Evolutionary conservation across 495 filamentous ascomycete genomes (phyloP).

Genomic region (Neurospora cerealis): DNA sequence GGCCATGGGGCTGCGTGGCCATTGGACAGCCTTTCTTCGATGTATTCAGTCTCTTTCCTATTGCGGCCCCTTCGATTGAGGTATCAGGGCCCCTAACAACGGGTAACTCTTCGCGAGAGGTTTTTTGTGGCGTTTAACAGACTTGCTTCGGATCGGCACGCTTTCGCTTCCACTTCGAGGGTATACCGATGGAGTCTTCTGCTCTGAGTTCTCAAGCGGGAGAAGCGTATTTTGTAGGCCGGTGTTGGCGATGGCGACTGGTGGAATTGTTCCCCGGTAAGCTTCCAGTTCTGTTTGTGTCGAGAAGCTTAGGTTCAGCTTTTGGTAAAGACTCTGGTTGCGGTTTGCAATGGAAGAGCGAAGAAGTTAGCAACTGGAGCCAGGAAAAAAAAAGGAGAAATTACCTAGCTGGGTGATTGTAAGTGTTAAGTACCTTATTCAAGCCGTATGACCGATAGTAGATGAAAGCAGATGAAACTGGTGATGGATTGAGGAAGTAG

Average conservation of each 20-base stretch:
- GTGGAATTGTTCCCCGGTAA: background rate
- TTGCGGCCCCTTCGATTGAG: background rate
- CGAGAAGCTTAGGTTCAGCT: background rate
- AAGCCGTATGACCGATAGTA: too few relatives aligned
- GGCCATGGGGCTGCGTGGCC: background rate
- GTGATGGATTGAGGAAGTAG: background rate
- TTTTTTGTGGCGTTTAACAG: background rate
- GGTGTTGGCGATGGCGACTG: background rate
- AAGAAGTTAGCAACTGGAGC: background rate
- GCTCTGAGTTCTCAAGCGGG: background rate
- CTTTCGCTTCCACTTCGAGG: background rate
- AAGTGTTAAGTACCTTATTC: too few relatives aligned
- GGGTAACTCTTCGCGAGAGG: background rate
- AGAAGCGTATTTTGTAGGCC: background rate
- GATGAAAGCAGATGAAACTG: too few relatives aligned
- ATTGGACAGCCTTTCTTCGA: background rate
- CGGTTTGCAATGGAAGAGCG: background rate
- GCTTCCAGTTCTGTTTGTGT: background rate
- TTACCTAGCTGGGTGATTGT: background rate
- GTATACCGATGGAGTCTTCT: background rate
- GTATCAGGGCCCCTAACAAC: background rate
- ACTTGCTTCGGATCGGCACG: background rate
- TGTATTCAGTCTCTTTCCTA: background rate
- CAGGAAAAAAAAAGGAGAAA: background rate
- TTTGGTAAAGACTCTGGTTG: background rate